Evolutionary conservation across 129 eudicot species (phyloP).

Genomic region (Calendula officinalis): DNA sequence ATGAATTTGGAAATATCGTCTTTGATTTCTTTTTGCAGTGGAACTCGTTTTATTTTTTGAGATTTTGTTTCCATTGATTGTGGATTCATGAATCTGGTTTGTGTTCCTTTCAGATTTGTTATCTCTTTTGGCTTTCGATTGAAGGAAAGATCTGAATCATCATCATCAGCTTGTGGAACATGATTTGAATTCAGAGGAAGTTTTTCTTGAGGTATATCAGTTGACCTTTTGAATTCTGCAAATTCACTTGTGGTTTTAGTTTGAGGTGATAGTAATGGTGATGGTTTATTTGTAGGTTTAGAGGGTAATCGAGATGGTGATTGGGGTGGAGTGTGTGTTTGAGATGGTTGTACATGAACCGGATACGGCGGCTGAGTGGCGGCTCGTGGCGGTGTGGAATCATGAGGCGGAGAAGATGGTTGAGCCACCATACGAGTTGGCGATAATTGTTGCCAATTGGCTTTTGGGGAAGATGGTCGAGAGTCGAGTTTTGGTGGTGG

Average conservation of each 20-base stretch:
- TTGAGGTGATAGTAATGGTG: constrained; percentile 32
- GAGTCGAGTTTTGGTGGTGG: constrained; percentile 38
- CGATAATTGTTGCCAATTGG: constrained; percentile 28
- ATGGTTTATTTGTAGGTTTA: constrained; percentile 22
- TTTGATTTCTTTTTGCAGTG: constrained; percentile 47
- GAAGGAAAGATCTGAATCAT: constrained; percentile 9
- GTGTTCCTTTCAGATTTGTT: constrained; percentile 30
- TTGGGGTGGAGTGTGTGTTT: constrained; percentile 31
- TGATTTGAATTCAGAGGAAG: constrained; percentile 9
- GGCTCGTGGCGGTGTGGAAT: constrained; percentile 21
- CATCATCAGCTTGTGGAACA: constrained; percentile 8
- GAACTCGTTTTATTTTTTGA: constrained; percentile 28
- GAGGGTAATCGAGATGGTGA: constrained; percentile 37
- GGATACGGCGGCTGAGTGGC: constrained; percentile 29
- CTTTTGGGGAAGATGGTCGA: constrained; percentile 29
- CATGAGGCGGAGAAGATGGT: constrained; percentile 31
- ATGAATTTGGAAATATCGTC: constrained; percentile 46
- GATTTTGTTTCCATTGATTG: constrained; percentile 32
- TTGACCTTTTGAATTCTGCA: constrained; percentile 15
- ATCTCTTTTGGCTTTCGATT: constrained; percentile 31
- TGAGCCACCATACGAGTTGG: constrained; percentile 30
- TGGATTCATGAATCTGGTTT: constrained; percentile 27
- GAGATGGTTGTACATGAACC: constrained; percentile 34
- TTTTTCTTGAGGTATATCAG: constrained; percentile 14
- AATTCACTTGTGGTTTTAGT: constrained; percentile 15